Conservation (phyloP, 352 stramenopile genomes). For the Phytopythium montanum region DNA sequence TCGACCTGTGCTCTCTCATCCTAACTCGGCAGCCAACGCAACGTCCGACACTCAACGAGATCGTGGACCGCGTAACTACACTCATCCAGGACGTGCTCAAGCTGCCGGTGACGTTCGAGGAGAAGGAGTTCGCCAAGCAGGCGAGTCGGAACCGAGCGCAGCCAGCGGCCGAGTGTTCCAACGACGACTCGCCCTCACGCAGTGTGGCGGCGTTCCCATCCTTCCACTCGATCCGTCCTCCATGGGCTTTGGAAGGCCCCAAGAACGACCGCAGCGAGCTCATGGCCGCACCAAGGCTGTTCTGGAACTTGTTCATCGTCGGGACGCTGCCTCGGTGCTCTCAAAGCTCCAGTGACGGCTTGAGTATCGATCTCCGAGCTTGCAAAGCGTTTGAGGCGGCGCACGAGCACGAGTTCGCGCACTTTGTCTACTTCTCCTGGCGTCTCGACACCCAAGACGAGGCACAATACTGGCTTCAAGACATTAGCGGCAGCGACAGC, state of each 20-base stretch:
- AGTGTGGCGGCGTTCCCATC: neutral
- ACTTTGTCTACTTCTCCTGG: conserved; percentile 55
- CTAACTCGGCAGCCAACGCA: conserved; percentile 19
- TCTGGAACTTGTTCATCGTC: conserved; percentile 56
- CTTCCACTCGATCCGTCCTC: neutral
- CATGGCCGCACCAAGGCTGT: conserved; percentile 25
- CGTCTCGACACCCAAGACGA: conserved; percentile 4
- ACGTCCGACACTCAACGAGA: conserved; percentile 20
- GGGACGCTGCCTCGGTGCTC: neutral
- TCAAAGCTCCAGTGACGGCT: neutral
- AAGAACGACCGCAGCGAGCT: neutral
- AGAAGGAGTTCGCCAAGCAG: conserved; percentile 17
- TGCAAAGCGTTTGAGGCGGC: conserved; percentile 32
- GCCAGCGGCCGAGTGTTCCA: neutral
- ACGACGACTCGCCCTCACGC: neutral
- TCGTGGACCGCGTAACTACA: conserved; percentile 15
- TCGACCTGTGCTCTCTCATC: conserved; percentile 28
- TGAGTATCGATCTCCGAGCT: conserved; percentile 15
- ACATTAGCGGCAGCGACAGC: neutral
- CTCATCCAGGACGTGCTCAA: conserved; percentile 26
- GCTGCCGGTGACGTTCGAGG: conserved; percentile 17
- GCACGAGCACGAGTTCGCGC: conserved; percentile 35
- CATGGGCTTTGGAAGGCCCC: neutral
- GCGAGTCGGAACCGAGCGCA: neutral
- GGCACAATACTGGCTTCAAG: neutral